Base-by-base conservation (phyloP, 495 filamentous ascomycete species). In the Diplogelasinospora grovesii region DNA sequence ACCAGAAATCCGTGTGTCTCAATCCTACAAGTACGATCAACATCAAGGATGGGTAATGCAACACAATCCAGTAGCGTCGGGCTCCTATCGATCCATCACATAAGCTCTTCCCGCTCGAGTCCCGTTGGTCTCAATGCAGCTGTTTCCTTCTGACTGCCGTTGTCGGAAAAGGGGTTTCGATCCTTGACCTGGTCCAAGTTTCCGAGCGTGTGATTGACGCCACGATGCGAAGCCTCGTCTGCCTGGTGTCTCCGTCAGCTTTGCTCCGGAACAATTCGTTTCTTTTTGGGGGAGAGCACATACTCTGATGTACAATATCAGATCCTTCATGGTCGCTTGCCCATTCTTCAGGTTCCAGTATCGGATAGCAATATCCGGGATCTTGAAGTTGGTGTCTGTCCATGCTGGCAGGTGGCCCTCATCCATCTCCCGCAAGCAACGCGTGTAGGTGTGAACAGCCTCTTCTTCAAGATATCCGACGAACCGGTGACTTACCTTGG, bases 401-500 rank as follows among this genome's bases (percentile, higher is more conserved):
- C 93, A 98, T 48, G 81, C 75, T 1, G 88, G 88, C 5, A 97
- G 71, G 41, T 76, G 76, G 20, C 89, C 90, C 3, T 73, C 70
- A 28, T 98, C 93, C 8, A 98, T 71, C 50, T 97, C 93, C 21
- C 74, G 57, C 52, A 98, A 86, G 41, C 81, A 81, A 6, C 88
- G 79, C 0, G 87, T 88, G 68, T 98, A 98, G 3, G 93, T 98
- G 50, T 95, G 75, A 3, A 96, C 89, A 1, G 93, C 93, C 54
- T 98, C 92, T 61, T 97, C 92, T 59, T 97, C 93, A 18, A 97
- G 75, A 49, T 96, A 96, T 1, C 92, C 92, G 34, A 97, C 90
- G 58, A 98, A 98, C 29, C 92, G 84, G 61, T 98, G 92, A 54
- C 82, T 89, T 46, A 86, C 93, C 27, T 83, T 79, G 2, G 92